Evolutionary conservation across 78 protist genomes (phyloP).

Genomic region (Dictyostelium capitatum): DNA sequence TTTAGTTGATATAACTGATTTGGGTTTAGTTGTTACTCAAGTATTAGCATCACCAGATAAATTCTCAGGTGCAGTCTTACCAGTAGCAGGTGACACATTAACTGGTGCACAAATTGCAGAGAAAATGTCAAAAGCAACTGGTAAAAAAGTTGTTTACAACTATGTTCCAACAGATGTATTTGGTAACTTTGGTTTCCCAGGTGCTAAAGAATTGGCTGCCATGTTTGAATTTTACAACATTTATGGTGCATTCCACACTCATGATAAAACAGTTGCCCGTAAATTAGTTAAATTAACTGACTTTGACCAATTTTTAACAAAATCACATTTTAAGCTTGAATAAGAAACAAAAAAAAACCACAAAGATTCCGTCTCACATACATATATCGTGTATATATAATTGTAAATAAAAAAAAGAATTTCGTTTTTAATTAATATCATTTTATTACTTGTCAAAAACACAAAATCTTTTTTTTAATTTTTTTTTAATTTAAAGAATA

Average conservation of each 20-base stretch:
- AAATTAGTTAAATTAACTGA: background rate
- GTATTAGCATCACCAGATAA: background rate
- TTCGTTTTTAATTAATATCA: too few relatives aligned
- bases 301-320: background rate
- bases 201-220: constrained; percentile 19
- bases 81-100: background rate
- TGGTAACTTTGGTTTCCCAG: constrained; percentile 6
- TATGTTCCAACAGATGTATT: constrained; percentile 14
- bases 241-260: constrained; percentile 1
- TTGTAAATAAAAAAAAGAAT: too few relatives aligned
- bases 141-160: background rate
- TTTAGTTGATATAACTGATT: background rate
- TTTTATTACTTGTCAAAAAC: too few relatives aligned
- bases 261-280: background rate
- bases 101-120: background rate
- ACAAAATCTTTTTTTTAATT: too few relatives aligned
- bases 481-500: too few relatives aligned
- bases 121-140: background rate
- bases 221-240: constrained; percentile 11
- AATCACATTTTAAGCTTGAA: background rate
- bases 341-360: background rate
- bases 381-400: too few relatives aligned
- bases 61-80: background rate
- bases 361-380: too few relatives aligned
- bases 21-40: background rate